Evolutionary conservation across 345 rosid genomes (phyloP), one percentile per base, ranked within the genome.

Genomic region (Ceriops zippeliana): DNA sequence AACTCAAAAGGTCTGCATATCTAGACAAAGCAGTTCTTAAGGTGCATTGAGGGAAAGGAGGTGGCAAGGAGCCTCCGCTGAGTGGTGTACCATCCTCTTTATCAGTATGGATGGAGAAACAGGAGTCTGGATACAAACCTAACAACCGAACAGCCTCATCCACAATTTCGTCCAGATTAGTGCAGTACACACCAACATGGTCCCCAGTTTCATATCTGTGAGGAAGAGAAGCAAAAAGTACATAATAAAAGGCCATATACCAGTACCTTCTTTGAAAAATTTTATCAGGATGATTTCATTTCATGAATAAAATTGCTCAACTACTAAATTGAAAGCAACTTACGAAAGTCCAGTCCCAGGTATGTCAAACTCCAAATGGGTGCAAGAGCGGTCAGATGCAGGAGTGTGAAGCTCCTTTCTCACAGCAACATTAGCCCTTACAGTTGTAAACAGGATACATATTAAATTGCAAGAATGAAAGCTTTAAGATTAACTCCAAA

Each of bases 131-230:
- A 42, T 98, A 89, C 59, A 86, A 62, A 64, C 89, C 92, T 71
- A 96, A 83, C 51, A 96, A 78, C 47, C 57, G 77, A 77, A 89
- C 74, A 24, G 91, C 98, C 82, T 92, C 99, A 69, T 89, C 99
- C 21, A 92, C 97, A 57, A 79, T 79, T 77, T 96, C 99, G 20
- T 65, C 78, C 52, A 81, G 70, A 58, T 96, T 96, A 71, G 92
- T 97, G 74, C 87, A 78, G 74, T 75, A 84, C 46, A 96, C 99
- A 74, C 97, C 99, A 72, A 92, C 91, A 69, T 95, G 99, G 82
- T 95, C 99, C 70, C 99, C 97, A 2, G 99, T 91, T 82, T 89
- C 99, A 78, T 96, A 96, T 62, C 98, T 96, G 89, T 73, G 27
- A 73, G 56, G 75, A 47, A 76, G 73, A 67, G 16, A 5, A 68